These are phyloP conservation scores for Plantago elongata DNA, from an alignment of 257 asterid genomes.

Conservation along the genomic window DNA sequence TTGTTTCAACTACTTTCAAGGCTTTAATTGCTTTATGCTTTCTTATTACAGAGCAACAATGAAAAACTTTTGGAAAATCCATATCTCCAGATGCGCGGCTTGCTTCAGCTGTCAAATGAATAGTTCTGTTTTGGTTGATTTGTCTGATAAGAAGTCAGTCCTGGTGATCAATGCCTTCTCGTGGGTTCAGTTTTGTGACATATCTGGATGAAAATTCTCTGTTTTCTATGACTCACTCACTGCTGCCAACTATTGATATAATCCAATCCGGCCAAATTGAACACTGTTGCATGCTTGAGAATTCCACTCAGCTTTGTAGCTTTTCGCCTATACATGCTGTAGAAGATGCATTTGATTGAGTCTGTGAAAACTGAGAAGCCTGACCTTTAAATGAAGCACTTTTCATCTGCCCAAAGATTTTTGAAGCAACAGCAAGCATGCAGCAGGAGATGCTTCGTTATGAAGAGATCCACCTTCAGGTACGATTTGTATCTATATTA, in stretches of 20 bases:
- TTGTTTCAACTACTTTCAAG: slow-evolving; percentile 4
- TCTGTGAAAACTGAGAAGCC: slow-evolving; percentile 22
- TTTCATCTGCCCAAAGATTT: slow-evolving; percentile 21
- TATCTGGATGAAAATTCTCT: slow-evolving; percentile 17
- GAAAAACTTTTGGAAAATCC: slow-evolving; percentile 99
- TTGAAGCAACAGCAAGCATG: slow-evolving; percentile 22
- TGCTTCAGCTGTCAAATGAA: slow-evolving; percentile 73
- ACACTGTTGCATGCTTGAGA: slow-evolving; percentile 18
- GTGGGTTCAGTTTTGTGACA: slow-evolving; percentile 24
- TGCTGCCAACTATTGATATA: slow-evolving; percentile 18
- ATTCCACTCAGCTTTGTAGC: background rate
- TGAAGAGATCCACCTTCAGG: slow-evolving; percentile 36
- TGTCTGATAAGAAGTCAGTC: slow-evolving; percentile 23
- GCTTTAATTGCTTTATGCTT: slow-evolving; percentile 24
- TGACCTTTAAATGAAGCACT: slow-evolving; percentile 20
- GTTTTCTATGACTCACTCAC: slow-evolving; percentile 15
- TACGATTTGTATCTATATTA: background rate
- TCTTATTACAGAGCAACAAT: slow-evolving; percentile 86
- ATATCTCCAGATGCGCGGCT: slow-evolving; percentile 97
- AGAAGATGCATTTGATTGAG: slow-evolving; percentile 19
- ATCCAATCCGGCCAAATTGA: slow-evolving; percentile 16
- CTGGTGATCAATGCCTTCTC: slow-evolving; percentile 16
- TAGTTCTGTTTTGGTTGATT: slow-evolving; percentile 24
- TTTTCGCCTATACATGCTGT: slow-evolving; percentile 13
- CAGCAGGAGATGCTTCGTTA: slow-evolving; percentile 24